Evolutionary conservation across 2,329 filamentous ascomycete genomes (phyloP).

Genomic region (Microdochium bolleyi): DNA sequence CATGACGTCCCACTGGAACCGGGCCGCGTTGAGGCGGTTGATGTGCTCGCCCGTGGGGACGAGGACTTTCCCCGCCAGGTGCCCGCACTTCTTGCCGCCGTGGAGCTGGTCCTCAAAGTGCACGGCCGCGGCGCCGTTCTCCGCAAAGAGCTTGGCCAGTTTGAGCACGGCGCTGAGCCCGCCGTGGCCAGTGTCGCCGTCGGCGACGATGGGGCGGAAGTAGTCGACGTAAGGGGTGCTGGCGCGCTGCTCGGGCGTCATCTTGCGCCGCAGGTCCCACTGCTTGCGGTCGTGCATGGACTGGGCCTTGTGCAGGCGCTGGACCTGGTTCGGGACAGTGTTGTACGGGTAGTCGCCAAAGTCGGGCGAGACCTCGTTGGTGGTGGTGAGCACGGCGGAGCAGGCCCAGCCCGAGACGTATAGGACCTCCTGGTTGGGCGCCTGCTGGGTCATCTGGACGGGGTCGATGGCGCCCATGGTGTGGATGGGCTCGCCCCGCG

Average conservation of each 20-base stretch:
- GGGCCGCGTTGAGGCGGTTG: slow-evolving; percentile 82
- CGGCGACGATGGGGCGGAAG: slow-evolving; percentile 87
- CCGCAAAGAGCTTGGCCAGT: slow-evolving; percentile 92
- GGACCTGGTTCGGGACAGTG: slow-evolving; percentile 95
- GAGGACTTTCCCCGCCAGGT: slow-evolving; percentile 90
- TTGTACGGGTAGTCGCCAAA: slow-evolving; percentile 99
- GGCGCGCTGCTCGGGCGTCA: slow-evolving; percentile 65
- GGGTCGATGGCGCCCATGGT: slow-evolving; percentile 98
- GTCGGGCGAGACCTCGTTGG: slow-evolving; percentile 95
- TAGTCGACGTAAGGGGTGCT: slow-evolving; percentile 84
- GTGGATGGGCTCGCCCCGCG: slow-evolving; percentile 81
- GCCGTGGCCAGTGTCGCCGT: slow-evolving; percentile 93
- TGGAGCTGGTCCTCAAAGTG: slow-evolving; percentile 98
- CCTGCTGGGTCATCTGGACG: slow-evolving; percentile 99
- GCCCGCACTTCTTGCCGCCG: slow-evolving; percentile 96
- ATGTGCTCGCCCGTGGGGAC: slow-evolving; percentile 94
- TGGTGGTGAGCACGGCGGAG: slow-evolving; percentile 83
- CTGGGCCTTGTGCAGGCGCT: slow-evolving; percentile 92
- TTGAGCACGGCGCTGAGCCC: slow-evolving; percentile 90
- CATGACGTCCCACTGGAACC: slow-evolving; percentile 99
- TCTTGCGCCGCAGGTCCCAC: slow-evolving; percentile 75
- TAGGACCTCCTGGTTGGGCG: slow-evolving; percentile 87
- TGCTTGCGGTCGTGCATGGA: slow-evolving; percentile 95
- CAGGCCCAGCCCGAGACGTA: slow-evolving; percentile 98
- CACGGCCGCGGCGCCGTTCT: slow-evolving; percentile 91